These are phyloP conservation scores for Trypanosoma melophagium DNA, from an alignment of 208 protist species.

Conservation along the genomic window DNA sequence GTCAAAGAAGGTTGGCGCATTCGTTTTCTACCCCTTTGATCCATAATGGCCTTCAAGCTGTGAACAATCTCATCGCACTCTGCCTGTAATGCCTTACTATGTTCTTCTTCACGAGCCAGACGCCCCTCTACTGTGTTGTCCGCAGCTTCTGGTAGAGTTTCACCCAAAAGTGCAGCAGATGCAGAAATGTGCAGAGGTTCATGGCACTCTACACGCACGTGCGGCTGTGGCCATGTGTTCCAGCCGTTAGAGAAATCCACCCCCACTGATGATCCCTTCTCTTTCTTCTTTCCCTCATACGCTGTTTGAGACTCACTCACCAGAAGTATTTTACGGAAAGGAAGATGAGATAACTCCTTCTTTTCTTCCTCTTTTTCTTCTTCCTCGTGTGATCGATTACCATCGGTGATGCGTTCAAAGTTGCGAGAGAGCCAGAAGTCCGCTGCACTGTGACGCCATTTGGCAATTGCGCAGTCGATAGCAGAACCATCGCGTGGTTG, in stretches of 20 bases:
- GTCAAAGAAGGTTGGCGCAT: background rate
- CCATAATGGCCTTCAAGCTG: conserved; percentile 30
- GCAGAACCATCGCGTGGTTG: background rate
- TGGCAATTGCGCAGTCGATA: conserved; percentile 6
- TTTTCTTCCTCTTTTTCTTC: background rate
- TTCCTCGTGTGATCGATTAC: background rate
- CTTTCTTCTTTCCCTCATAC: background rate
- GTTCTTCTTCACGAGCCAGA: conserved; percentile 35
- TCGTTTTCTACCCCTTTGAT: conserved; percentile 8
- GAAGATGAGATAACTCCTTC: background rate
- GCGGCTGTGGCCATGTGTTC: conserved; percentile 14
- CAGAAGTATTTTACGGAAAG: background rate
- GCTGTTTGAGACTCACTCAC: background rate
- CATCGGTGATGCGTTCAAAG: background rate
- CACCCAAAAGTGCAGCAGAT: background rate
- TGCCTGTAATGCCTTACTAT: conserved; percentile 44
- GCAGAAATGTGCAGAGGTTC: background rate
- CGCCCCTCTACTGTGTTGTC: conserved; percentile 18
- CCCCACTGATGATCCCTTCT: background rate
- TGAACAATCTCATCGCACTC: conserved; percentile 64
- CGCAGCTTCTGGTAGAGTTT: background rate
- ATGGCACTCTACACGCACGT: conserved; percentile 1
- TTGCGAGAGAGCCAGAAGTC: conserved; percentile 28
- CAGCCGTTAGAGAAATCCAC: conserved; percentile 15
- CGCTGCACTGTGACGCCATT: conserved; percentile 14